phyloP scores from a whole-genome alignment of 352 stramenopile species.

The Globisporangium polare region DNA sequence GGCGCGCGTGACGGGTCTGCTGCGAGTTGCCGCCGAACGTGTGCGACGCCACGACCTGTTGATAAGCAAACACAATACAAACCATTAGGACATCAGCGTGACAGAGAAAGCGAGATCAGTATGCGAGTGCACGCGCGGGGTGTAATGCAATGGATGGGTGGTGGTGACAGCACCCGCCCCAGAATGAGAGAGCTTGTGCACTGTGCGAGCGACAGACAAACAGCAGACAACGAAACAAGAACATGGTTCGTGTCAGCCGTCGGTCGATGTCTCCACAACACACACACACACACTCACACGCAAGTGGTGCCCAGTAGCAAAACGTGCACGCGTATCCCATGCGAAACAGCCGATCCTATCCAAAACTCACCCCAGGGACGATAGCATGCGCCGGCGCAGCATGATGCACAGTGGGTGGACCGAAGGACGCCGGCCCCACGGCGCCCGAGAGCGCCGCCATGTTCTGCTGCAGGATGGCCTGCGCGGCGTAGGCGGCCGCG shows the following conservation, averaged over 20 bases:
- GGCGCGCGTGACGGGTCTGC: conserved; percentile 93
- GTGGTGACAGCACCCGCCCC: neutral
- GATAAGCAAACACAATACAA: conserved; percentile 17
- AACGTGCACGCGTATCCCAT: neutral
- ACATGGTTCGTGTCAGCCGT: conserved; percentile 30
- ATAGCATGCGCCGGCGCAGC: conserved; percentile 15
- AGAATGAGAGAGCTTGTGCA: neutral
- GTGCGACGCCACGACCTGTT: neutral
- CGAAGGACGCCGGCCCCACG: conserved; percentile 64
- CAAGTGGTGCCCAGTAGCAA: conserved; percentile 1
- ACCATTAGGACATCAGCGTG: conserved; percentile 20
- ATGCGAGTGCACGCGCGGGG: neutral
- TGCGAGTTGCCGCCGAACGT: conserved; percentile 52
- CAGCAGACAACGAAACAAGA: conserved; percentile 50
- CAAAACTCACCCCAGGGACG: conserved; percentile 16
- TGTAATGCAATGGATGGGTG: conserved; percentile 1
- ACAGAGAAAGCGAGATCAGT: neutral
- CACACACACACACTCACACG: neutral
- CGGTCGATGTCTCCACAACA: conserved; percentile 6
- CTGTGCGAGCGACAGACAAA: conserved; percentile 20
- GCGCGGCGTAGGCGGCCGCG: conserved; percentile 74
- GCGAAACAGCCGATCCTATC: neutral
- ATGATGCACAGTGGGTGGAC: conserved; percentile 23
- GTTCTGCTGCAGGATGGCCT: conserved; percentile 83
- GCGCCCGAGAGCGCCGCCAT: conserved; percentile 62